phyloP scores from a whole-genome alignment of 257 asterid genomes.

The Cynanchum wilfordii region DNA sequence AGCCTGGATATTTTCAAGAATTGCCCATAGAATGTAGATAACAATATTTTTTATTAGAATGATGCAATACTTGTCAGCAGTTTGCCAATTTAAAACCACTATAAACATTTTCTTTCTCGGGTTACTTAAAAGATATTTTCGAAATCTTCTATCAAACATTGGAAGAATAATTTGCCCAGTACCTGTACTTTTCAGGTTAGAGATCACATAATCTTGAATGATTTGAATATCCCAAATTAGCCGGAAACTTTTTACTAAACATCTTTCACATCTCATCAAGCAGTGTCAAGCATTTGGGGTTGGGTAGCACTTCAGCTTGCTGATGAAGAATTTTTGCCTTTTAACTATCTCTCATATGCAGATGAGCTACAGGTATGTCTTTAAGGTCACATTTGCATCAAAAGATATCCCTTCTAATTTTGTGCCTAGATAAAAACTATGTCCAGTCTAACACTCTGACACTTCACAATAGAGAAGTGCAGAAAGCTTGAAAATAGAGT shows the following conservation, averaged over 20 bases:
- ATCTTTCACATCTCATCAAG: slow-evolving; percentile 14
- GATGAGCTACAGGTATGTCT: slow-evolving; percentile 64
- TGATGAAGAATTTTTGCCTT: slow-evolving; percentile 67
- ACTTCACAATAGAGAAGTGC: slow-evolving; percentile 51
- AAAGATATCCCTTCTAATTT: background rate
- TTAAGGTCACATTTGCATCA: slow-evolving; percentile 1
- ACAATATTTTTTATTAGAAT: background rate
- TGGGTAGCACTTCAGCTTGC: slow-evolving; percentile 75
- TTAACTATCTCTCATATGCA: slow-evolving; percentile 63
- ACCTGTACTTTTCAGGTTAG: background rate
- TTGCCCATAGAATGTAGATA: background rate
- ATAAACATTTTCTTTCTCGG: background rate
- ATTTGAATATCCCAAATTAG: background rate
- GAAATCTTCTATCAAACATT: background rate
- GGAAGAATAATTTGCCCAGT: background rate
- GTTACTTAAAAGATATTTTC: slow-evolving; percentile 7
- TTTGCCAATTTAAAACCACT: background rate
- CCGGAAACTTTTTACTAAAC: background rate
- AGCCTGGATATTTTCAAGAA: background rate
- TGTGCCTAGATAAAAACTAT: slow-evolving; percentile 2
- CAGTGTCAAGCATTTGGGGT: slow-evolving; percentile 85
- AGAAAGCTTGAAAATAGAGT: slow-evolving; percentile 44
- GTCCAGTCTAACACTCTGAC: slow-evolving; percentile 13
- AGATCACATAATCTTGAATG: background rate
- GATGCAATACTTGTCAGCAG: background rate